Percentiles rank a stretch among this genome's conserved stretches.
These are phyloP conservation scores for Alternaria sp. DNA, from an alignment of 2,329 filamentous ascomycete species.

Conservation along the genomic window DNA sequence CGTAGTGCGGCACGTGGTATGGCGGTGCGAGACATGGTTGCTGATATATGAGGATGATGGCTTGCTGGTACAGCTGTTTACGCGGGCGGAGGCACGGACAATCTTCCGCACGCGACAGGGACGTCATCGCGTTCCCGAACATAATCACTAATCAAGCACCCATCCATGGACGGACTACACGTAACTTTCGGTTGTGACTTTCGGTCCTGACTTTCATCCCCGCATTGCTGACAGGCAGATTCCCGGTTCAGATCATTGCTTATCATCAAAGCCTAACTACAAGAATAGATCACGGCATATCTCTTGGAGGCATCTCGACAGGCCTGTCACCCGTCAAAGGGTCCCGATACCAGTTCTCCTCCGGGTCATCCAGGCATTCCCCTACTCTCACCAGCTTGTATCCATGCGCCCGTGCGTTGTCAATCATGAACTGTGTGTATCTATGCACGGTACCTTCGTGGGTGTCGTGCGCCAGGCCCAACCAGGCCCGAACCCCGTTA, in stretches of 20 bases:
- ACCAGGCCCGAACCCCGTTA: not conserved
- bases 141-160: not conserved
- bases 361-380: constrained; percentile 62
- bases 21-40: constrained; percentile 34
- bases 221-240: not conserved
- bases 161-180: not conserved
- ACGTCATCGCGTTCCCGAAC: constrained; percentile 9
- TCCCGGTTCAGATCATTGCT: not conserved
- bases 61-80: not conserved
- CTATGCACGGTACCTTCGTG: constrained; percentile 2
- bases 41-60: not conserved
- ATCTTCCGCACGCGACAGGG: not conserved
- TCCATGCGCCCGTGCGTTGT: not conserved
- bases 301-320: not conserved
- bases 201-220: not conserved
- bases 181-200: not conserved
- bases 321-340: constrained; percentile 5
- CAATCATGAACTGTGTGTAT: constrained; percentile 7
- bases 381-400: constrained; percentile 60
- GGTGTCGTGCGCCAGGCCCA: constrained; percentile 2
- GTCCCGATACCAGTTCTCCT: constrained; percentile 59
- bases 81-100: constrained; percentile 7
- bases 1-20: constrained; percentile 31
- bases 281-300: not conserved
- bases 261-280: not conserved